Base-by-base conservation (phyloP, 2,329 filamentous ascomycete species). In the Cladophialophora bantiana region DNA sequence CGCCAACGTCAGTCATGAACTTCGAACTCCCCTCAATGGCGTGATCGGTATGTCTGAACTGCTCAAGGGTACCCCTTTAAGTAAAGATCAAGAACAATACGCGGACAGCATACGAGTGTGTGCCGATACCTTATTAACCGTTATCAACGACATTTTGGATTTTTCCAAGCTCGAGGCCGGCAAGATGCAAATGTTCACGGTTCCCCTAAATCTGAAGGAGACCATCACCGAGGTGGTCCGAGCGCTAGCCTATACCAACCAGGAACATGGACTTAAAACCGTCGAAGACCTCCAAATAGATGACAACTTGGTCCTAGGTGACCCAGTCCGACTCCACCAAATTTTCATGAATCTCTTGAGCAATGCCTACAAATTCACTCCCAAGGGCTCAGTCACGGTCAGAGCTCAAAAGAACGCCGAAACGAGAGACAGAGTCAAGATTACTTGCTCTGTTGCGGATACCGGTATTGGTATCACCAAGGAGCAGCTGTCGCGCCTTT, bases 311-410 rank as follows among this genome's bases (percentile, higher is more conserved):
- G 92, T 97, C 3, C 88, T 96, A 73, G 93, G 94, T 13, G 93
- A 97, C 73, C 92, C 93, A 7, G 92, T 93, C 10, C 86, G 93
- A 40, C 83, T 96, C 36, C 87, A 93, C 56, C 81, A 86, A 10
- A 84, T 89, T 54, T 81, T 89, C 60, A 88, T 88, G 85, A 89
- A 89, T 65, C 71, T 89, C 0, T 84, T 88, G 54, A 85, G 85
- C 26, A 89, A 89, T 70, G 83, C 87, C 0, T 80, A 89, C 73
- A 89, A 89, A 73, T 89, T 88, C 65, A 89, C 86, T 0, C 79
- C 81, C 0, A 74, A 77, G 0, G 86, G 86, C 1, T 83, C 79
- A 55, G 80, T 89, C 1, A 80, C 80, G 4, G 76, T 86, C 5
- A 77, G 74, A 7, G 70, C 85, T 13, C 75, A 76, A 57, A 73